These are phyloP conservation scores for Brassica carinata DNA, from an alignment of 345 rosid genomes.

Conservation along the genomic window DNA sequence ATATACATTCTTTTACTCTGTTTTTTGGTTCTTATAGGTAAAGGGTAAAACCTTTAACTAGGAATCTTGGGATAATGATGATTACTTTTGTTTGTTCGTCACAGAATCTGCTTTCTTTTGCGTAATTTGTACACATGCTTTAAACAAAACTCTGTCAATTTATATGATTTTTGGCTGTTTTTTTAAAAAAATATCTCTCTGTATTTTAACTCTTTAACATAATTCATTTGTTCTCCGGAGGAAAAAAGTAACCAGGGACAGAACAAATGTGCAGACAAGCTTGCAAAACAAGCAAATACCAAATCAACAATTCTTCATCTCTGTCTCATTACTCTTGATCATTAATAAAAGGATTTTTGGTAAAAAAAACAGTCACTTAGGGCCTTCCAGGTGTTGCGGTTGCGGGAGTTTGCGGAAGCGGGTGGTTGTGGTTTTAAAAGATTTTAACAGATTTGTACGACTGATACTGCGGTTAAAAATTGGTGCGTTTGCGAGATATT, in stretches of 20 bases:
- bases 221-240: not conserved
- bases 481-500: too few relatives aligned
- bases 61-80: slow-evolving; percentile 22
- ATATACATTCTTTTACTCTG: not conserved
- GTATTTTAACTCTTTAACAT: not conserved
- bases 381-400: too few relatives aligned
- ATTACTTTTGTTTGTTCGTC: slow-evolving; percentile 9
- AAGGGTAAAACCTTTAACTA: slow-evolving; percentile 10
- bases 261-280: too few relatives aligned
- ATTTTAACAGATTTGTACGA: too few relatives aligned
- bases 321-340: too few relatives aligned
- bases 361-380: too few relatives aligned
- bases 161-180: slow-evolving; percentile 22
- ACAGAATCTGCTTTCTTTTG: slow-evolving; percentile 11
- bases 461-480: too few relatives aligned
- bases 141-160: slow-evolving; percentile 3
- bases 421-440: too few relatives aligned
- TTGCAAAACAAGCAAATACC: too few relatives aligned
- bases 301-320: too few relatives aligned
- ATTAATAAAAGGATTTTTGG: too few relatives aligned
- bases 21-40: not conserved
- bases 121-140: slow-evolving; percentile 25
- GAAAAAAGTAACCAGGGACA: not conserved
- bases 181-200: not conserved
- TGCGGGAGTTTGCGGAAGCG: too few relatives aligned